Conservation (phyloP, 2,329 filamentous ascomycete genomes). For the Salinomyces thailandicus region DNA sequence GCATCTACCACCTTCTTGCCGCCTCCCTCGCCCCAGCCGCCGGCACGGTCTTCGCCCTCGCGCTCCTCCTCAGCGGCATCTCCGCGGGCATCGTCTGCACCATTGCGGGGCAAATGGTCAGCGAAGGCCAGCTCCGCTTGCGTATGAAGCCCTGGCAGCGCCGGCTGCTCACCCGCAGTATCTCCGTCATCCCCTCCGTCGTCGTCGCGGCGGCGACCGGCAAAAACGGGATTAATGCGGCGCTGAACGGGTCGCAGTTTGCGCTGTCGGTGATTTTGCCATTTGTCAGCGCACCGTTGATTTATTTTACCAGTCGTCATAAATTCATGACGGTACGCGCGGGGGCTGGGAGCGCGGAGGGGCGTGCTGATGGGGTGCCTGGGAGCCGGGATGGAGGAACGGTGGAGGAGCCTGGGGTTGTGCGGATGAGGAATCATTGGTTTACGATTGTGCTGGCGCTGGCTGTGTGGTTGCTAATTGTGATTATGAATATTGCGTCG, state of each 20-base stretch:
- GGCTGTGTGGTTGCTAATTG: slow-evolving; percentile 62
- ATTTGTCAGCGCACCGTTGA: slow-evolving; percentile 70
- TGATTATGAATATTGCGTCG: slow-evolving; percentile 68
- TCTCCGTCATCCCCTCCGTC: slow-evolving; percentile 73
- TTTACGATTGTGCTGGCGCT: slow-evolving; percentile 48
- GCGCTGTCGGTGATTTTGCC: slow-evolving; percentile 68
- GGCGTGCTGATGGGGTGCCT: not conserved
- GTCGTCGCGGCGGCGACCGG: slow-evolving; percentile 75
- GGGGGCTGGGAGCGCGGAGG: slow-evolving; percentile 1
- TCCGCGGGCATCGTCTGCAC: slow-evolving; percentile 82
- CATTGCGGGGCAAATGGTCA: slow-evolving; percentile 81
- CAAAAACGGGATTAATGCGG: slow-evolving; percentile 55
- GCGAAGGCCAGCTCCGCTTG: slow-evolving; percentile 72
- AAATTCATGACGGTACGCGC: slow-evolving; percentile 63
- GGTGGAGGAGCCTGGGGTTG: slow-evolving; percentile 2
- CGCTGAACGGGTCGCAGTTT: slow-evolving; percentile 68
- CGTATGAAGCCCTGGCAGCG: slow-evolving; percentile 66
- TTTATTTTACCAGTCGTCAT: slow-evolving; percentile 72
- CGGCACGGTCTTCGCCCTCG: slow-evolving; percentile 74
- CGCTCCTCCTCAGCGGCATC: slow-evolving; percentile 67
- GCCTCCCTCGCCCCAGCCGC: slow-evolving; percentile 60
- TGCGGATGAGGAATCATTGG: slow-evolving; percentile 64
- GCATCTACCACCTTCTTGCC: slow-evolving; percentile 65
- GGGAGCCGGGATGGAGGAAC: not conserved
- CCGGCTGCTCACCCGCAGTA: slow-evolving; percentile 63